Base-by-base conservation (phyloP, 441 rosid genomes). In the California macrophylla region DNA sequence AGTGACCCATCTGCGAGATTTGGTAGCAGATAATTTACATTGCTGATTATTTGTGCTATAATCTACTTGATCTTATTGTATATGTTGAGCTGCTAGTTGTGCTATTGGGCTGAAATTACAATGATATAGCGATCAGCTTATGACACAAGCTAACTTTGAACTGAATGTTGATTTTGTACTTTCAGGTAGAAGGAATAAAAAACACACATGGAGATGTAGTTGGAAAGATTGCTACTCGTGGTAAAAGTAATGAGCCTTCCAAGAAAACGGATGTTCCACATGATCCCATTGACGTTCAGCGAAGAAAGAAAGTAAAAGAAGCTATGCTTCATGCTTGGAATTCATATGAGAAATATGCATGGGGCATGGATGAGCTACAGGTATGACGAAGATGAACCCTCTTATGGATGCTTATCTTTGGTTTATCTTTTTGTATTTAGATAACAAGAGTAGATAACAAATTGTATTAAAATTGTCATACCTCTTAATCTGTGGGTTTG, bases 301-400 rank as follows among this genome's bases (percentile, higher is more conserved):
- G 98, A 76, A 86, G 89, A 85, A 87, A 85, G 83, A 90, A 88
- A 85, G 95, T 95, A 18, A 92, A 89, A 79, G 97, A 88, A 66
- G 98, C 99, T 23, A 95, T 92, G 99, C 52, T 90, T 74, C 98
- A 95, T 78, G 99, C 99, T 21, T 92, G 99, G 99, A 80, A 79
- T 75, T 85, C 93, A 15, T 92, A 95, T 76, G 98, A 95, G 79
- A 90, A 88, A 72, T 92, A 87, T 78, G 98, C 99, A 1, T 92
- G 99, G 98, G 99, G 97, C 64, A 75, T 85, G 54, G 99, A 95
- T 72, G 99, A 92, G 78, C 99, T 95, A 72, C 93, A 92, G 96
- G 98, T 94, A 72, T 69, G 69, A 47, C 58, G 23, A 20, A 56
- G 20, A 12, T 38, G 45, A 62, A 2, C 66, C 66, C 4, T 18